phyloP scores from a whole-genome alignment of 148 eudicot genomes.

The Chenopodium berlandieri region DNA sequence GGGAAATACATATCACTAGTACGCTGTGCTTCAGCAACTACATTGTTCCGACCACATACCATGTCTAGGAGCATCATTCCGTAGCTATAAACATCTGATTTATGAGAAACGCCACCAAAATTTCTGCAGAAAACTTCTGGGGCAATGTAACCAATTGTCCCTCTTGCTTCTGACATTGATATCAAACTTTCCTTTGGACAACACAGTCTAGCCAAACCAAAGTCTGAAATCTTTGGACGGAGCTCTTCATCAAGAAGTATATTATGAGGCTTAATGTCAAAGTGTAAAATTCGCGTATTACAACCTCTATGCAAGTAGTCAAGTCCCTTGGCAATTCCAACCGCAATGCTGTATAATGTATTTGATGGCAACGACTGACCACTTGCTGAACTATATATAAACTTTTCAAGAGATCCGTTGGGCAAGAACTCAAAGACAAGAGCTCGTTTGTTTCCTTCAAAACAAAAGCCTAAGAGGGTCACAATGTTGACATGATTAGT shows the following conservation, averaged over 20 bases:
- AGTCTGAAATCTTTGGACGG: slow-evolving; percentile 36
- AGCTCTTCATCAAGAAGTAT: slow-evolving; percentile 27
- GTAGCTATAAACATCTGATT: slow-evolving; percentile 25
- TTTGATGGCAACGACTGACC: not conserved
- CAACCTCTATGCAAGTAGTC: slow-evolving; percentile 36
- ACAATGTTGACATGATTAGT: slow-evolving; percentile 63
- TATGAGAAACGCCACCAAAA: slow-evolving; percentile 17
- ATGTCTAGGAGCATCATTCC: slow-evolving; percentile 26
- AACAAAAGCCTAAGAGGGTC: slow-evolving; percentile 52
- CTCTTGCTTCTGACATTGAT: slow-evolving; percentile 28
- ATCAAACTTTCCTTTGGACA: slow-evolving; percentile 13
- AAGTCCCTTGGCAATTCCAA: slow-evolving; percentile 29
- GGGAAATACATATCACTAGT: slow-evolving; percentile 12
- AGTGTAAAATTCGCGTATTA: slow-evolving; percentile 30
- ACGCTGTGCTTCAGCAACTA: not conserved
- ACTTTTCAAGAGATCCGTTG: slow-evolving; percentile 45
- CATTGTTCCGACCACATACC: slow-evolving; percentile 11
- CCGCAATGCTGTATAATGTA: slow-evolving; percentile 20
- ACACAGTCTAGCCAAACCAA: slow-evolving; percentile 34
- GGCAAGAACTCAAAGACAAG: slow-evolving; percentile 63
- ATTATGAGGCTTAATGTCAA: slow-evolving; percentile 39
- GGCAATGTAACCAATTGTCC: slow-evolving; percentile 34
- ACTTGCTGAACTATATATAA: not conserved
- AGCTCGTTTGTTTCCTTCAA: slow-evolving; percentile 54
- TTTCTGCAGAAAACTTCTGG: slow-evolving; percentile 19